Conservation (phyloP, 177 flowering plant species). For the Vitis hybrid region DNA sequence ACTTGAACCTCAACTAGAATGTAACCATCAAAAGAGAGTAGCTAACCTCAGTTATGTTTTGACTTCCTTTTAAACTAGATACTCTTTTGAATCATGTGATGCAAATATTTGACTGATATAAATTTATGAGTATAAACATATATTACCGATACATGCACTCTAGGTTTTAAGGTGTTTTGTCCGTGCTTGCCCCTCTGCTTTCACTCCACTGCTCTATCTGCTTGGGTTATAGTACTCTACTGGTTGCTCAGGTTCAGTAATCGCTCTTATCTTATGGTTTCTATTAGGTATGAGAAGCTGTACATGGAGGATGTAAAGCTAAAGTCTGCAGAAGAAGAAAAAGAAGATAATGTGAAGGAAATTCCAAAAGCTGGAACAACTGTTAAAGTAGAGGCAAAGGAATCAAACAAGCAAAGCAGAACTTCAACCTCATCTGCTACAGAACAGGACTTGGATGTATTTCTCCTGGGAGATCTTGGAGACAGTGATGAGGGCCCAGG, state of each 20-base stretch:
- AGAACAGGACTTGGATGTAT: constrained; percentile 90
- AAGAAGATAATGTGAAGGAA: constrained; percentile 36
- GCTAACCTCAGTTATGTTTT: no score
- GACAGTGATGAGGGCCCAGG: constrained; percentile 90
- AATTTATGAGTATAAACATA: background rate
- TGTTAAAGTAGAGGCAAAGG: constrained; percentile 36
- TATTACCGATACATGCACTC: background rate
- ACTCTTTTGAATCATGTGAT: background rate
- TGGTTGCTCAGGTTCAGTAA: background rate
- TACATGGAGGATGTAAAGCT: constrained; percentile 63
- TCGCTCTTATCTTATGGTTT: constrained; percentile 3
- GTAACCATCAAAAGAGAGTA: no score
- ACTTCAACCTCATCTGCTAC: constrained; percentile 42
- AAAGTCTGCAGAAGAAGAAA: constrained; percentile 47
- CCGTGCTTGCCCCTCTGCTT: background rate
- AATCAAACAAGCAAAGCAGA: constrained; percentile 33
- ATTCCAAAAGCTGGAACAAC: constrained; percentile 26
- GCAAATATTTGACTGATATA: background rate
- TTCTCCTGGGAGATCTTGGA: constrained; percentile 90
- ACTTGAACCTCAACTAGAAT: no score
- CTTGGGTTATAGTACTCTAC: background rate
- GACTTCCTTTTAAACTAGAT: background rate
- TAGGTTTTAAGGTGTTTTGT: no score
- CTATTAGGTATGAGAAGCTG: constrained; percentile 71
- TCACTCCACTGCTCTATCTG: background rate